These are phyloP conservation scores for Pharnaceum exiguum DNA, from an alignment of 148 eudicot species.

Conservation along the genomic window DNA sequence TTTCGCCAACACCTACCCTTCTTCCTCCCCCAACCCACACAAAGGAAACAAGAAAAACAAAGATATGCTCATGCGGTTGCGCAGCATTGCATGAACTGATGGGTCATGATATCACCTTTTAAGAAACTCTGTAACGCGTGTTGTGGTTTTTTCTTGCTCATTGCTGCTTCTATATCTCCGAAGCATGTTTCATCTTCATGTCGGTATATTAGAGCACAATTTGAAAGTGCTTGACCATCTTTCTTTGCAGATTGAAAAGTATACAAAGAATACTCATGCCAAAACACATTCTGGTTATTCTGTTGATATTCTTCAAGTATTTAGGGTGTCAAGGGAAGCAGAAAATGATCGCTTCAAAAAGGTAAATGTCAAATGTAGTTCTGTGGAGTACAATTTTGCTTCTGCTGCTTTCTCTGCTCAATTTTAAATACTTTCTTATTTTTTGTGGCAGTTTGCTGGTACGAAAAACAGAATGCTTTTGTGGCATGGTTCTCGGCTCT, in stretches of 20 bases:
- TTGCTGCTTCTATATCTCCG: no score
- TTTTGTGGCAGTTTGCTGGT: conserved; percentile 51
- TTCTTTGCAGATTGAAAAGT: conserved; percentile 56
- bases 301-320: conserved; percentile 74
- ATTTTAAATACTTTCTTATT: background rate
- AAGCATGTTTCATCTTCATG: background rate
- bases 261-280: conserved; percentile 86
- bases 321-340: conserved; percentile 74
- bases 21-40: no score
- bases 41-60: no score
- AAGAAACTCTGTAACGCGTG: no score
- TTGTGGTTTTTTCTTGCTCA: no score
- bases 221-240: background rate
- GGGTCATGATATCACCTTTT: no score
- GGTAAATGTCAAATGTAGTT: conserved; percentile 27
- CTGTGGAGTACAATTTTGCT: background rate
- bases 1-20: no score
- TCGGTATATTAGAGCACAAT: background rate
- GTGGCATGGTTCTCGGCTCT: conserved; percentile 98
- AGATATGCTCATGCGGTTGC: no score
- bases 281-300: conserved; percentile 78
- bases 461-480: conserved; percentile 85
- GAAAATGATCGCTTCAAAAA: conserved; percentile 64
- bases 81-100: no score
- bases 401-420: background rate